Evolutionary conservation across 2,329 filamentous ascomycete species (phyloP).

Genomic region (Tolypocladium sp.): DNA sequence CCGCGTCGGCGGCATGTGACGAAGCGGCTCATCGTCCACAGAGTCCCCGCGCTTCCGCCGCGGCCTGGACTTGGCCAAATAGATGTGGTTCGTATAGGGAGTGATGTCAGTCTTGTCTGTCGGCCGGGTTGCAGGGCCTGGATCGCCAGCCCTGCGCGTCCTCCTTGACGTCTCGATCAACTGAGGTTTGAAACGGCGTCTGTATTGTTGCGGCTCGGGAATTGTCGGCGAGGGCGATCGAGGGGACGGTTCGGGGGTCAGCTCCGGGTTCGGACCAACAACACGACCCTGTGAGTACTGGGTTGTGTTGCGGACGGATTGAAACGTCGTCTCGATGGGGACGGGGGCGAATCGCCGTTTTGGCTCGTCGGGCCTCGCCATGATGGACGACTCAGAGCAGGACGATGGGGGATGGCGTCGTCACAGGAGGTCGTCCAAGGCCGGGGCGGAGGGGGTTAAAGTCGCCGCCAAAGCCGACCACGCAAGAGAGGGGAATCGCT

Average conservation of each 20-base stretch:
- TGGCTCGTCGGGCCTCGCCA: slow-evolving; percentile 31
- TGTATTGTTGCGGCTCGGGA: slow-evolving; percentile 30
- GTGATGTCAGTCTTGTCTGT: slow-evolving; percentile 66
- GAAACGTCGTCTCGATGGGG: slow-evolving; percentile 63
- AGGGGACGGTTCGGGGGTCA: slow-evolving; percentile 44
- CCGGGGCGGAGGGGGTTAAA: neutral
- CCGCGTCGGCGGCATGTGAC: slow-evolving; percentile 33
- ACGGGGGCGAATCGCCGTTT: slow-evolving; percentile 57
- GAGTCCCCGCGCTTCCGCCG: slow-evolving; percentile 22
- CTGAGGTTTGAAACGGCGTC: slow-evolving; percentile 61
- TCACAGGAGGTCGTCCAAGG: neutral
- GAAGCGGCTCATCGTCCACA: slow-evolving; percentile 17
- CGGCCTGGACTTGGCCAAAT: slow-evolving; percentile 31
- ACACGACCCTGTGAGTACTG: neutral
- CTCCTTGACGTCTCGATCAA: slow-evolving; percentile 73
- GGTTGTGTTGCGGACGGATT: slow-evolving; percentile 37
- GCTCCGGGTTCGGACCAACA: slow-evolving; percentile 45
- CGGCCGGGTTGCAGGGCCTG: slow-evolving; percentile 50
- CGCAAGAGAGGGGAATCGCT: neutral
- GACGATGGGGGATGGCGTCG: neutral
- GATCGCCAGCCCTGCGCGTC: slow-evolving; percentile 57
- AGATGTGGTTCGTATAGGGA: slow-evolving; percentile 53
- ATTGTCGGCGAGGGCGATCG: slow-evolving; percentile 34
- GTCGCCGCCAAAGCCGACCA: neutral
- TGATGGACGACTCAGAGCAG: slow-evolving; percentile 12